Base-by-base conservation (phyloP, 1,139 yeast species). In the Martiniozyma asiatica region DNA sequence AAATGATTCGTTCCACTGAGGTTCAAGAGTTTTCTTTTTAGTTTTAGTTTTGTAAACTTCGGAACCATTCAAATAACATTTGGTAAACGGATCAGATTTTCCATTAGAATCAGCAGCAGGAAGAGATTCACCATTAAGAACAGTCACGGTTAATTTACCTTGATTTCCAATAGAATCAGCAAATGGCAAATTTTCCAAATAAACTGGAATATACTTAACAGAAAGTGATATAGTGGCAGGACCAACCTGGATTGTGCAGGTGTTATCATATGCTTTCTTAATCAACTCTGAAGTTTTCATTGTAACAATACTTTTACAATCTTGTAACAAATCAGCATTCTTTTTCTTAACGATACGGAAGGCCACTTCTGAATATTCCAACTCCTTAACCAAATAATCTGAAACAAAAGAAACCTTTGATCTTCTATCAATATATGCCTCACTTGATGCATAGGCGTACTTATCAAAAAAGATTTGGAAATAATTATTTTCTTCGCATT, bases 101-200 rank as follows among this genome's bases (percentile, higher is more conserved):
- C 97, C 97, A 42, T 79, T 77, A 17, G 82, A 63, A 54, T 89
- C 99, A 16, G 89, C 92, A 10, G 94, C 65, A 30, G 78, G 69
- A 39, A 92, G 65, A 31, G 70, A 70, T n/a, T 65, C 65, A 3
- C 92, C 97, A 33, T 64, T 64, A 29, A 74, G 43, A 10, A 81
- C 65, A 22, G 67, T 70, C 20, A 85, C 63, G n/a, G 65, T 63
- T 39, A 87, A 58, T 20, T 60, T 61, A 52, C 99, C 99, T 40
- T 75, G 65, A 51, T 85, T 81, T 32, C 77, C 68, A 40, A 75
- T 68, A 29, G 80, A 63, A 54, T 89, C 98, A 33, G 70, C 68
- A 11, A 73, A 70, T 35, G 94, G 94, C 30, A 89, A 57, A 20
- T 63, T 61, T 28, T 68, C 51, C 35, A 67, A 61, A 29, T 61